These are phyloP conservation scores for Candida tropicalis DNA, from an alignment of 1,139 yeast species.

Conservation along the genomic window DNA sequence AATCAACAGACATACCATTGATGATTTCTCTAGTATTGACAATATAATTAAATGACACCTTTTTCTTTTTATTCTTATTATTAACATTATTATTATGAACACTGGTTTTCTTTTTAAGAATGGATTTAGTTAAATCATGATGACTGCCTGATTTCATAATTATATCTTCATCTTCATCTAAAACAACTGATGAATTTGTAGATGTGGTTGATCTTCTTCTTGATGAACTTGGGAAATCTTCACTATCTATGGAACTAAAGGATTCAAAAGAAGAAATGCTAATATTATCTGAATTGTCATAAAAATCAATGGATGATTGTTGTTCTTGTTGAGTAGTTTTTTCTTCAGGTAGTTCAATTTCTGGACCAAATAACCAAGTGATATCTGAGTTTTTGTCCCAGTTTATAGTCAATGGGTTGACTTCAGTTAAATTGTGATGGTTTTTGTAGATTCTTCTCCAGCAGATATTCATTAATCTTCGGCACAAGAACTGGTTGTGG, in stretches of 20 bases:
- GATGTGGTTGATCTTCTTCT: slow-evolving; percentile 9
- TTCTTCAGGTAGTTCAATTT: slow-evolving; percentile 20
- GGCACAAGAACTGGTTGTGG: slow-evolving; percentile 16
- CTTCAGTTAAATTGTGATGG: slow-evolving; percentile 28
- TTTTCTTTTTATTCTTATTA: slow-evolving; percentile 19
- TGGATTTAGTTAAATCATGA: slow-evolving; percentile 1
- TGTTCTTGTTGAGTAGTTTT: slow-evolving; percentile 2
- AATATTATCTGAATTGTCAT: slow-evolving; percentile 5
- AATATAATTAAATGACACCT: slow-evolving; percentile 44
- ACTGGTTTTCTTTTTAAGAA: slow-evolving; percentile 7
- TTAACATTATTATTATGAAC: slow-evolving; percentile 2
- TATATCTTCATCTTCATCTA: slow-evolving; percentile 14
- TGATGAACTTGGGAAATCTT: slow-evolving; percentile 3
- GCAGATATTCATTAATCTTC: slow-evolving; percentile 39
- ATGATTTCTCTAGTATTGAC: slow-evolving; percentile 46
- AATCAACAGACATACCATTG: slow-evolving; percentile 46
- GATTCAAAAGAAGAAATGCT: slow-evolving; percentile 9
- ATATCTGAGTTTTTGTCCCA: slow-evolving; percentile 49
- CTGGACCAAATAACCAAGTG: slow-evolving; percentile 52
- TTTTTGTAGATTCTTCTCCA: slow-evolving; percentile 48
- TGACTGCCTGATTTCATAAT: neutral
- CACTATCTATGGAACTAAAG: slow-evolving; percentile 6
- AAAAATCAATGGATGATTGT: slow-evolving; percentile 1
- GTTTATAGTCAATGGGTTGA: slow-evolving; percentile 40
- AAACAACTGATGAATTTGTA: slow-evolving; percentile 3